Evolutionary conservation across 2,329 filamentous ascomycete species (phyloP).

Genomic region (Fusarium sp.): DNA sequence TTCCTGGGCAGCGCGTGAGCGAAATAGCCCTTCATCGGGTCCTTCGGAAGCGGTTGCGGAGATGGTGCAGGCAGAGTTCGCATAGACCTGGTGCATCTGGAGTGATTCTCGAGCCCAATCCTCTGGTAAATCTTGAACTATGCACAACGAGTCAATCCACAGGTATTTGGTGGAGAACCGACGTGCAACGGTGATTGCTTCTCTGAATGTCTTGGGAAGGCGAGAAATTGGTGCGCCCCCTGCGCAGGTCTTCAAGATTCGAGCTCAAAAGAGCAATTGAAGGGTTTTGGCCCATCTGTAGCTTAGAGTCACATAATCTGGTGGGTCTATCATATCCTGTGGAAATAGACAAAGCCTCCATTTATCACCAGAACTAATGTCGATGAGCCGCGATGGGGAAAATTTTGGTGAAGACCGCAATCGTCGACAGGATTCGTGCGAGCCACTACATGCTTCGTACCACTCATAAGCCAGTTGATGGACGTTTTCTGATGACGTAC

Average conservation of each 20-base stretch:
- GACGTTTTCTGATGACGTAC: neutral
- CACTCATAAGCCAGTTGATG: neutral
- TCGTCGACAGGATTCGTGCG: neutral
- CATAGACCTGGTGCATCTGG: neutral
- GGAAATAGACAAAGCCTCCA: neutral
- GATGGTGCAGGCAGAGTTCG: neutral
- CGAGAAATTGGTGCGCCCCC: neutral
- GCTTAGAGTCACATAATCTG: neutral
- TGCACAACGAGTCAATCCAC: neutral
- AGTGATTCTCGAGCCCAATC: neutral
- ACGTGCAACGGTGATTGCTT: neutral
- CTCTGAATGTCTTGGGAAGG: neutral
- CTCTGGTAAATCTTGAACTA: neutral
- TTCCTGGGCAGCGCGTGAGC: fast-evolving
- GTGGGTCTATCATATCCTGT: neutral
- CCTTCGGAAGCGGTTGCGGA: neutral
- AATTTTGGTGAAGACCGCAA: neutral
- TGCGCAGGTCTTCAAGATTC: neutral
- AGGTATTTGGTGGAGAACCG: neutral
- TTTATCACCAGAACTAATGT: neutral
- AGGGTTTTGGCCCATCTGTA: neutral
- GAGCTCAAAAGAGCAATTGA: neutral
- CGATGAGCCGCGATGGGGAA: neutral
- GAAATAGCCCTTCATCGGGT: neutral
- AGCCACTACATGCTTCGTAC: neutral